phyloP scores from a whole-genome alignment of 2,329 filamentous ascomycete species.

The Beauveria medogensis region DNA sequence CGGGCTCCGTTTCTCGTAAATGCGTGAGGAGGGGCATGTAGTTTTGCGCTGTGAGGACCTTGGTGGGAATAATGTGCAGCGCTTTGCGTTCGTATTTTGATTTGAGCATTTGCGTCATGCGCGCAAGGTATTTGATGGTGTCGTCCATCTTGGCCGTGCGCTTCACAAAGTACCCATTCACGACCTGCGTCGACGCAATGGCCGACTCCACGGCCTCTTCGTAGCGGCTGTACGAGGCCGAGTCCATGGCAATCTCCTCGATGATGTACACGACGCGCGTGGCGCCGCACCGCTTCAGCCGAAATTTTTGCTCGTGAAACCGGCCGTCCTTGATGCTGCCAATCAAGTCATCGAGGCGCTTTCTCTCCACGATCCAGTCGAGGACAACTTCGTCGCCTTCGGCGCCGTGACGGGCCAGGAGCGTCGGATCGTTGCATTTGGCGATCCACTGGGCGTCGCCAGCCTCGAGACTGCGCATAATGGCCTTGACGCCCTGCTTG shows the following conservation, averaged over 20 bases:
- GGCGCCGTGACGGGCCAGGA: slow-evolving; percentile 47
- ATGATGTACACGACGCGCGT: slow-evolving; percentile 72
- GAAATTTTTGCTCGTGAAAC: slow-evolving; percentile 80
- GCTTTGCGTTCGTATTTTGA: slow-evolving; percentile 52
- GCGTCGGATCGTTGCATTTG: slow-evolving; percentile 53
- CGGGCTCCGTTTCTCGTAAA: slow-evolving; percentile 44
- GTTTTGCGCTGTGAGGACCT: slow-evolving; percentile 53
- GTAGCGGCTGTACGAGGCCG: slow-evolving; percentile 45
- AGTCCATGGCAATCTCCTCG: slow-evolving; percentile 60
- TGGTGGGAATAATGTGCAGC: slow-evolving; percentile 58
- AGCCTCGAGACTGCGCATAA: slow-evolving; percentile 61
- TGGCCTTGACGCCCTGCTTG: slow-evolving; percentile 56
- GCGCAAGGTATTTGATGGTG: slow-evolving; percentile 65
- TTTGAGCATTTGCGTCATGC: slow-evolving; percentile 62
- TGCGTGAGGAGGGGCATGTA: slow-evolving; percentile 57
- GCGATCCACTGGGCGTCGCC: slow-evolving; percentile 77
- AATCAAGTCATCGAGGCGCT: slow-evolving; percentile 73
- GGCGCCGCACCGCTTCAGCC: slow-evolving; percentile 63
- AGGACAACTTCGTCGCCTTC: slow-evolving; percentile 65
- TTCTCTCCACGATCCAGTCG: slow-evolving; percentile 75
- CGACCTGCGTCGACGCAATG: slow-evolving; percentile 68
- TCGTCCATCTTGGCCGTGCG: slow-evolving; percentile 68
- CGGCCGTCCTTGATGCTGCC: slow-evolving; percentile 73
- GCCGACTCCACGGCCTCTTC: slow-evolving; percentile 63
- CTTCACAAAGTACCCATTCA: slow-evolving; percentile 74